Conservation (phyloP, 1,284 basidiomycete genomes). For the Trametes pubescens region DNA sequence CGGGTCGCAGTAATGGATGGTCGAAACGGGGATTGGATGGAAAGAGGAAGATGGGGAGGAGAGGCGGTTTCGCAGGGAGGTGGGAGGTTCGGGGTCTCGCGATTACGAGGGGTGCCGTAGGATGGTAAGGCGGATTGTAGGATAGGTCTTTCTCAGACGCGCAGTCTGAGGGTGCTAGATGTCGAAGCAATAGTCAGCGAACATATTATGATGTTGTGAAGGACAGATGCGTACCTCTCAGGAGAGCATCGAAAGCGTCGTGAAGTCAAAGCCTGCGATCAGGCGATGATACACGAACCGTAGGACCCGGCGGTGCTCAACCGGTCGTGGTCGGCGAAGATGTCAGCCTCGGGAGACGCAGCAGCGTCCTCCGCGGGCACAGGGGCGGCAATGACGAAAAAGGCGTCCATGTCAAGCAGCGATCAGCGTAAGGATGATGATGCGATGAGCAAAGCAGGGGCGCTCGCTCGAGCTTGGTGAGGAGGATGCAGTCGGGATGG, state of each 20-base stretch:
- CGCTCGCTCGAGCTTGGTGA: conserved; percentile 19
- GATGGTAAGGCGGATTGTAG: conserved; percentile 19
- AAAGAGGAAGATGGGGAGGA: not conserved
- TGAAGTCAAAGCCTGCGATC: conserved; percentile 1
- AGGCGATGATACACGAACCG: conserved; percentile 28
- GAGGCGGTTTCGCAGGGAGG: conserved; percentile 12
- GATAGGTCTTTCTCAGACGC: conserved; percentile 23
- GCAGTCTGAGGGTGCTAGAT: conserved; percentile 14
- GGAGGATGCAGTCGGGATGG: conserved; percentile 16
- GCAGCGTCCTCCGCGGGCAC: conserved; percentile 27
- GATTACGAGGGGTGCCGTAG: conserved; percentile 26
- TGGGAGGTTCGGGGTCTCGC: conserved; percentile 23
- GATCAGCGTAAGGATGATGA: conserved; percentile 1
- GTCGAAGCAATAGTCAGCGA: not conserved
- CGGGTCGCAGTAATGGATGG: not conserved
- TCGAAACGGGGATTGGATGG: not conserved
- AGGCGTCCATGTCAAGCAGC: conserved; percentile 31
- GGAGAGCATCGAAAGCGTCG: conserved; percentile 8
- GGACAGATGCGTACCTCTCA: conserved; percentile 3
- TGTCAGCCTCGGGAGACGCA: conserved; percentile 16
- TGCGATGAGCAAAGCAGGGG: not conserved
- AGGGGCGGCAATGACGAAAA: conserved; percentile 33
- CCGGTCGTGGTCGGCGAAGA: conserved; percentile 29
- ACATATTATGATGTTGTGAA: no score
- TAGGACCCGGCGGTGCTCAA: conserved; percentile 11